These are phyloP conservation scores for Jatropha podagrica DNA, from an alignment of 441 rosid species.

Conservation along the genomic window DNA sequence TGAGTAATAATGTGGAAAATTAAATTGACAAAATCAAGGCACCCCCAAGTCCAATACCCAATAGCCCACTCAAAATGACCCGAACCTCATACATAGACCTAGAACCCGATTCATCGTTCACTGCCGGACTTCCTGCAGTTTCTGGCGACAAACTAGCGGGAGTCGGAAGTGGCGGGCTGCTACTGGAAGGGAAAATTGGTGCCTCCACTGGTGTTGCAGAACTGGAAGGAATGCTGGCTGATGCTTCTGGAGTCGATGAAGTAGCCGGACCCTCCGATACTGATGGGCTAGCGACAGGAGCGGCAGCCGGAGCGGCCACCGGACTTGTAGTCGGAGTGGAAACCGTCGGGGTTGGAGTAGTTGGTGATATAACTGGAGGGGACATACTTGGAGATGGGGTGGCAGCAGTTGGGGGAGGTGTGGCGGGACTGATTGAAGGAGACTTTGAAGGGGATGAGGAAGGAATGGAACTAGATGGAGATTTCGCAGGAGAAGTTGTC, in stretches of 20 bases:
- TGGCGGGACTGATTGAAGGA: conserved; percentile 12
- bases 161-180: conserved; percentile 34
- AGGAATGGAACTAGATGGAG: conserved; percentile 24
- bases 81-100: conserved; percentile 28
- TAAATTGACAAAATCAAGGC: conserved; percentile 22
- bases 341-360: conserved; percentile 23
- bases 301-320: conserved; percentile 18
- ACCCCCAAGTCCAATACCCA: conserved; percentile 28
- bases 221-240: conserved; percentile 41
- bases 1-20: neutral
- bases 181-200: conserved; percentile 55
- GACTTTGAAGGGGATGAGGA: conserved; percentile 18
- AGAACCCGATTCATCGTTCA: conserved; percentile 44
- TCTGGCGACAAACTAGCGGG: conserved; percentile 36
- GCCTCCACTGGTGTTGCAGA: conserved; percentile 46
- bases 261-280: conserved; percentile 35
- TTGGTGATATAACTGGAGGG: conserved; percentile 38
- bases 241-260: conserved; percentile 33
- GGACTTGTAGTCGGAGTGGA: conserved; percentile 14
- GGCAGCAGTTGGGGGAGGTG: conserved; percentile 28
- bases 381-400: conserved; percentile 26
- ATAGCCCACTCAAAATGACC: conserved; percentile 25
- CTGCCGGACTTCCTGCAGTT: conserved; percentile 29
- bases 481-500: neutral
- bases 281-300: conserved; percentile 31